Evolutionary conservation across 1,139 yeast genomes (phyloP).

Genomic region (Yamadazyma kanchanaburiensis): DNA sequence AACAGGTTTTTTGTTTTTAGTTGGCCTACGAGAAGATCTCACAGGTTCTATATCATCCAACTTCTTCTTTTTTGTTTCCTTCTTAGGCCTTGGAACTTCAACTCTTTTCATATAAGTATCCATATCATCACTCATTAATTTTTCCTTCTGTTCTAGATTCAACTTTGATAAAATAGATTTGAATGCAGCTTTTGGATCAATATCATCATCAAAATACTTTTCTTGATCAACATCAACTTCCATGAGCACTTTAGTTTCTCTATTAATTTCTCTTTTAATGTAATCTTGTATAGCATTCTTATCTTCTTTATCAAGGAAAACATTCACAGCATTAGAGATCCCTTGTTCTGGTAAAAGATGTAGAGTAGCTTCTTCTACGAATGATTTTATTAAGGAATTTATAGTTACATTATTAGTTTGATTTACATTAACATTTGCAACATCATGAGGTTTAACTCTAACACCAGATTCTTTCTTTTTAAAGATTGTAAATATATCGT

Average conservation of each 20-base stretch:
- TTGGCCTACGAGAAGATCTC: too few relatives aligned
- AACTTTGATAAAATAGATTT: slow-evolving; percentile 21
- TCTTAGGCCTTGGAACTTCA: too few relatives aligned
- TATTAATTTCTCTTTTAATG: slow-evolving; percentile 62
- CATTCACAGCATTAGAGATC: slow-evolving; percentile 67
- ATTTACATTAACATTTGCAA: slow-evolving; percentile 2
- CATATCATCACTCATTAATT: not conserved
- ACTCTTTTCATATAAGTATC: too few relatives aligned
- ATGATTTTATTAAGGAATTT: slow-evolving; percentile 50
- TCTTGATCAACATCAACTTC: slow-evolving; percentile 36
- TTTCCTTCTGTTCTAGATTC: slow-evolving; percentile 10
- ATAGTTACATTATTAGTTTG: slow-evolving; percentile 32
- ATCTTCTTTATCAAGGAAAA: slow-evolving; percentile 80
- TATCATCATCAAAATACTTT: slow-evolving; percentile 29
- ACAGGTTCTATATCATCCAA: too few relatives aligned
- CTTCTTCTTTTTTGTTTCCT: too few relatives aligned
- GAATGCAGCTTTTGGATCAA: slow-evolving; percentile 26
- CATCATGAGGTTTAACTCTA: slow-evolving; percentile 14
- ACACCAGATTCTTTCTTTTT: slow-evolving; percentile 36
- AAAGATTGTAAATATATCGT: slow-evolving; percentile 76
- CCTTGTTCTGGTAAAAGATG: slow-evolving; percentile 76
- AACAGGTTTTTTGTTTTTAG: slow-evolving; percentile 1
- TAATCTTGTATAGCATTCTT: slow-evolving; percentile 65
- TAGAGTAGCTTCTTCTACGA: slow-evolving; percentile 59
- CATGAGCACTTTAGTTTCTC: slow-evolving; percentile 58